Conservation (phyloP, 2,329 filamentous ascomycete species). For the Xylariales sp. region DNA sequence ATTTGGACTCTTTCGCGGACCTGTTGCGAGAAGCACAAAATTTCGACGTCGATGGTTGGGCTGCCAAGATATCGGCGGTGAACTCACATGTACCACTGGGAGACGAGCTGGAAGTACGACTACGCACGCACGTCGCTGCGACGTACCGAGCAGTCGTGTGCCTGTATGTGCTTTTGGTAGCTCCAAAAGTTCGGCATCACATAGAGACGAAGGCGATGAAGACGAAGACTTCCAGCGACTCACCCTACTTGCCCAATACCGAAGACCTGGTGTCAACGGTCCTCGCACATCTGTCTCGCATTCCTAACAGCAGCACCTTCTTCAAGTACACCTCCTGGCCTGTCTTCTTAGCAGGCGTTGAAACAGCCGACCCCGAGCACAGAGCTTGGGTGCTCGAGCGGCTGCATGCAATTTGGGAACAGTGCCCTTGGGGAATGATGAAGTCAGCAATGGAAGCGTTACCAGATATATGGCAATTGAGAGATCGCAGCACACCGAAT, state of each 20-base stretch:
- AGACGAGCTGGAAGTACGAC: conserved; percentile 32
- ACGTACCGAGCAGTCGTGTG: conserved; percentile 44
- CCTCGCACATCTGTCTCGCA: conserved; percentile 43
- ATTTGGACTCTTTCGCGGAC: conserved; percentile 31
- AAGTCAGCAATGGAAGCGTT: conserved; percentile 46
- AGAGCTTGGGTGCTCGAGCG: conserved; percentile 48
- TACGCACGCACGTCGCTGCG: conserved; percentile 37
- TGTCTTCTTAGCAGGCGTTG: conserved; percentile 52
- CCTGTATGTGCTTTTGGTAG: conserved; percentile 39
- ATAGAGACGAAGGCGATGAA: conserved; percentile 6
- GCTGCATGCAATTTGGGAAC: conserved; percentile 38
- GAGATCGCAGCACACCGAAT: conserved; percentile 27
- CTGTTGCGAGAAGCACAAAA: conserved; percentile 36
- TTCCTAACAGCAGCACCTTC: conserved; percentile 43
- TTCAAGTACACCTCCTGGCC: conserved; percentile 60
- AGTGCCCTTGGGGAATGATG: conserved; percentile 47
- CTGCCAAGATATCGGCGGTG: conserved; percentile 30
- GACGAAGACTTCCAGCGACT: conserved; percentile 1
- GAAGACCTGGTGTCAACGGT: conserved; percentile 45
- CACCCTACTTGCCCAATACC: conserved; percentile 34
- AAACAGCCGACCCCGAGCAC: conserved; percentile 41
- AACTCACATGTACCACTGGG: conserved; percentile 18
- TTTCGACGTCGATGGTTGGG: conserved; percentile 40
- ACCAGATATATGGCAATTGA: conserved; percentile 40
- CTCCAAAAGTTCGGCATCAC: conserved; percentile 19